Conservation (phyloP, 495 filamentous ascomycete genomes). For the Glonium stellatum region DNA sequence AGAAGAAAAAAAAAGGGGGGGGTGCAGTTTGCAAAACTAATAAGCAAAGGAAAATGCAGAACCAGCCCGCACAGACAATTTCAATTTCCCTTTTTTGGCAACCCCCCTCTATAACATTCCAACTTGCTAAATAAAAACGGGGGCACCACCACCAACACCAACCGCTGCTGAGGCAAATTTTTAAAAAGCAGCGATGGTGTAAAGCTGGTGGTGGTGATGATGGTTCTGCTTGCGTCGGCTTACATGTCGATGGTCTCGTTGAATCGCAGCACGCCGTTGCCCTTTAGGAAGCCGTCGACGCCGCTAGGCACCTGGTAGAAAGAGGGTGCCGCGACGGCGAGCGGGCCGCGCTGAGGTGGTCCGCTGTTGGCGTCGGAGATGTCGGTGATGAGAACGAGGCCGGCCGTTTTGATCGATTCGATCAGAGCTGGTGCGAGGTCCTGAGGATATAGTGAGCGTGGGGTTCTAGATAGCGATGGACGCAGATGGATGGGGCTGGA, state of each 20-base stretch:
- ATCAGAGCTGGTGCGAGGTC: constrained; percentile 87
- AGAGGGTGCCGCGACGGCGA: constrained; percentile 41
- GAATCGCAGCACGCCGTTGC: constrained; percentile 81
- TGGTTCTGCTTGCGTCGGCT: not conserved
- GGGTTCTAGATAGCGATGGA: constrained; percentile 26
- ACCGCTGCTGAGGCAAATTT: not conserved
- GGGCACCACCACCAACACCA: too few relatives aligned
- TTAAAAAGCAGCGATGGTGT: too few relatives aligned
- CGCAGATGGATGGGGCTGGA: too few relatives aligned
- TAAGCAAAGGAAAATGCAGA: too few relatives aligned
- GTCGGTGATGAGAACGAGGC: constrained; percentile 87
- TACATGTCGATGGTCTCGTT: constrained; percentile 93
- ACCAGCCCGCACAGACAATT: not conserved
- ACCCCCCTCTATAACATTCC: not conserved
- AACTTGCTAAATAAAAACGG: too few relatives aligned
- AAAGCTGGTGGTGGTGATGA: too few relatives aligned
- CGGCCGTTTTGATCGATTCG: constrained; percentile 87
- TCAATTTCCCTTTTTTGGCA: not conserved
- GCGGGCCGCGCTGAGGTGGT: constrained; percentile 30
- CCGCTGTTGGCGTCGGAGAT: constrained; percentile 46
- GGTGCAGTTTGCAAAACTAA: too few relatives aligned
- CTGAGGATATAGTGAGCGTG: constrained; percentile 39
- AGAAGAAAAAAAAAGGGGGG: too few relatives aligned
- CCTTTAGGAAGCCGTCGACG: constrained; percentile 79
- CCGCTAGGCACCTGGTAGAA: constrained; percentile 48